These are phyloP conservation scores for Ophiosphaerella herpotricha DNA, from an alignment of 2,329 filamentous ascomycete species.

Conservation along the genomic window DNA sequence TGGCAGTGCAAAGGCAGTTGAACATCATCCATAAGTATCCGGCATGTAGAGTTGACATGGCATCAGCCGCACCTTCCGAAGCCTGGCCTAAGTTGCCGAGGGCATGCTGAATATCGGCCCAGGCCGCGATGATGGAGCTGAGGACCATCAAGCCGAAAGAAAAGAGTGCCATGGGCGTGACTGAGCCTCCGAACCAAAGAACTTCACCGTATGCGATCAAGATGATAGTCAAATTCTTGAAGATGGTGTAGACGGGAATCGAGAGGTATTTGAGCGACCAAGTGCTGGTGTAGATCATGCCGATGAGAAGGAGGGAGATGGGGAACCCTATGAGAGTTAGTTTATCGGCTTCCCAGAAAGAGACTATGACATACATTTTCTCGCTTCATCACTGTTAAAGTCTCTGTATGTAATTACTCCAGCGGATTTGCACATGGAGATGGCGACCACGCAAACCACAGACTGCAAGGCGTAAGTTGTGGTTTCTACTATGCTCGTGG, in stretches of 20 bases:
- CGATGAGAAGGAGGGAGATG: conserved; percentile 91
- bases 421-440: conserved; percentile 77
- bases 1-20: conserved; percentile 93
- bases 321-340: conserved; percentile 75
- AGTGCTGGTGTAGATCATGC: conserved; percentile 98
- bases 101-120: conserved; percentile 93
- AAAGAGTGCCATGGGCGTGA: conserved; percentile 83
- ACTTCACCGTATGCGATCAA: conserved; percentile 98
- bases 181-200: conserved; percentile 94
- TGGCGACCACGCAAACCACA: conserved; percentile 83
- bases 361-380: conserved; percentile 71
- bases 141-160: conserved; percentile 97
- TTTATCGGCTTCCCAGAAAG: background rate
- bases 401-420: conserved; percentile 81
- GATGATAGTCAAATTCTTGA: conserved; percentile 99
- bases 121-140: conserved; percentile 91
- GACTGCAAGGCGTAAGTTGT: conserved; percentile 61
- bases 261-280: conserved; percentile 96
- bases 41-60: conserved; percentile 87
- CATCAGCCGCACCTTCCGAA: conserved; percentile 66
- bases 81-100: conserved; percentile 64
- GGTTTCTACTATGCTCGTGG: background rate
- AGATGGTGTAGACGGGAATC: conserved; percentile 98
- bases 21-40: conserved; percentile 98
- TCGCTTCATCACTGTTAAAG: conserved; percentile 88